Conservation (phyloP, 2,329 filamentous ascomycete genomes). For the Diaporthe citrichinensis region DNA sequence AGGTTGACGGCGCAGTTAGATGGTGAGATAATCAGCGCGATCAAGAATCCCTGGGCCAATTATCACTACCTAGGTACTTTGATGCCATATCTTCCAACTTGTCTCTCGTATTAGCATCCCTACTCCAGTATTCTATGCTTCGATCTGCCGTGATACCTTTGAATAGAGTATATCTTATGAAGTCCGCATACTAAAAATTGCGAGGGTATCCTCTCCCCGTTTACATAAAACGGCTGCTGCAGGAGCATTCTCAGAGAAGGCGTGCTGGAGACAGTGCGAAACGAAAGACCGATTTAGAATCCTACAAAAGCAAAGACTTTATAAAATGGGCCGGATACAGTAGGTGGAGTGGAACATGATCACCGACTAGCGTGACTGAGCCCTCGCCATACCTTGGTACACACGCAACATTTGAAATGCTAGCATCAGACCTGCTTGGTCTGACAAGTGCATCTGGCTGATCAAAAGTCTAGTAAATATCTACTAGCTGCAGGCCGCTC, state of each 20-base stretch:
- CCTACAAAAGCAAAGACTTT: not conserved
- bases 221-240: not conserved
- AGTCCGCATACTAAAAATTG: too few relatives aligned
- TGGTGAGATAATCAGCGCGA: not conserved
- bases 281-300: not conserved
- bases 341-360: not conserved
- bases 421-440: not conserved
- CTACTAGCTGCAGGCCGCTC: not conserved
- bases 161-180: not conserved
- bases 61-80: too few relatives aligned
- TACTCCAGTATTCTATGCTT: not conserved
- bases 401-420: not conserved
- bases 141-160: not conserved
- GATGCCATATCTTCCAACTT: too few relatives aligned
- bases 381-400: not conserved
- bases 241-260: not conserved
- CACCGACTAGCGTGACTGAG: not conserved
- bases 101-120: not conserved
- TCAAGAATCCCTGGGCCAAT: not conserved
- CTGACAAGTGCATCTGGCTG: not conserved
- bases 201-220: not conserved
- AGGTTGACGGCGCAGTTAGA: conserved; percentile 58
- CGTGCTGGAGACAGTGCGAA: not conserved
- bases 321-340: too few relatives aligned
- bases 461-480: not conserved